Evolutionary conservation across 2,329 filamentous ascomycete genomes (phyloP), one percentile per base, ranked within the genome.

Genomic region (Paramyrothecium sp.): DNA sequence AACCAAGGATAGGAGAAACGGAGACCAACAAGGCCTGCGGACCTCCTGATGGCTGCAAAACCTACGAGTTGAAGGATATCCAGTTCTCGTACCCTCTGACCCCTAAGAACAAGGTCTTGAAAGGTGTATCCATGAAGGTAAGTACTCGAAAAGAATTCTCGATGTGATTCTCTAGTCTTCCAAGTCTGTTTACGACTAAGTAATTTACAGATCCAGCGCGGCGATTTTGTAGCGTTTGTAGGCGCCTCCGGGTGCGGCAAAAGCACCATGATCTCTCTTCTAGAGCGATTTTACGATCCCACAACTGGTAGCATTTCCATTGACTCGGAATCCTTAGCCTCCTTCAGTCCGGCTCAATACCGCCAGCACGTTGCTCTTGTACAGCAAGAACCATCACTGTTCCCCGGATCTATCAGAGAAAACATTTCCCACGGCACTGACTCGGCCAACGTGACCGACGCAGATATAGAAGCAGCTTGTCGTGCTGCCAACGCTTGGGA

Each of bases 391-490:
- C 81, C 82, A 0, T 80, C 80, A 2, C 82, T 99, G 3, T 92
- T 93, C 73, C 91, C 88, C 3, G 91, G 90, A 21, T 89, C 89
- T 0, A 89, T 94, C 63, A 89, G 89, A 3, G 90, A 94, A 67
- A 95, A 95, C 64, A 97, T 99, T 48, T 10, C 21, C 23, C 4
- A 77, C 78, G 22, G 44, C 41, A 41, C 34, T 50, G 23, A 26
- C 50, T n/a, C 74, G 60, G 58, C 52, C 62, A 65, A 49, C 64
- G 53, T 54, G n/a, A 53, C 60, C 3, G 49, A 60, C 17, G 52
- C 70, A 12, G 73, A 82, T 3, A 65, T 74, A 23, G 44, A 48
- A 48, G 67, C 73, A 26, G 81, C 80, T 7, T 80, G 77, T 56
- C 69, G 70, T 22, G 74, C 79, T 56, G 78, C 80, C 13, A 80